Conservation (phyloP, 257 asterid species). For the Petunia axillaris region DNA sequence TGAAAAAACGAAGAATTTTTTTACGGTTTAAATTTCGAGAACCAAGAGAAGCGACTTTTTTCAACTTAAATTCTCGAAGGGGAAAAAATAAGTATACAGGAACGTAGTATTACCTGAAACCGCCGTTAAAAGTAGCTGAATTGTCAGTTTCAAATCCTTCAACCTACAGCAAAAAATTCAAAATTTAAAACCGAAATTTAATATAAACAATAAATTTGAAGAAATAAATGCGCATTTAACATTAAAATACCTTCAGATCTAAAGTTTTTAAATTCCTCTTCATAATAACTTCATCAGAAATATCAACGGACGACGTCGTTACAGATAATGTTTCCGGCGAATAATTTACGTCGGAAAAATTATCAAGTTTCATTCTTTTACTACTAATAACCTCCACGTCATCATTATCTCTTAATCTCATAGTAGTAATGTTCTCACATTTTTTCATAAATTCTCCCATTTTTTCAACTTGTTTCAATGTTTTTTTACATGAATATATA, state of each 20-base stretch:
- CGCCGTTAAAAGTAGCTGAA: conserved; percentile 44
- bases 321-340: conserved; percentile 49
- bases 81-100: neutral
- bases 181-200: conserved; percentile 38
- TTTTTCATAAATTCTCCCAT: conserved; percentile 46
- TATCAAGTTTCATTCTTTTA: conserved; percentile 59
- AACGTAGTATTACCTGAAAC: conserved; percentile 53
- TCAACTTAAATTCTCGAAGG: neutral
- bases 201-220: conserved; percentile 6
- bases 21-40: neutral
- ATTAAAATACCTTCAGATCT: conserved; percentile 75
- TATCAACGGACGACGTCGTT: conserved; percentile 24
- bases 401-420: conserved; percentile 32
- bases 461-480: conserved; percentile 3
- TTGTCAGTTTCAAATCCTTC: conserved; percentile 53
- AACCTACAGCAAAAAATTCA: conserved; percentile 45
- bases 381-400: conserved; percentile 45
- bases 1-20: neutral
- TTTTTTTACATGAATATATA: conserved; percentile 10
- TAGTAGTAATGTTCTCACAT: conserved; percentile 37
- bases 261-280: conserved; percentile 41
- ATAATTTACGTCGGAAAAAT: conserved; percentile 32
- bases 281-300: conserved; percentile 37
- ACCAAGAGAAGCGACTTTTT: conserved; percentile 8
- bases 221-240: conserved; percentile 23